Percentiles rank a stretch among this genome's conserved stretches.
Evolutionary conservation across 1,139 yeast genomes (phyloP).

Genomic region (Meyerozyma smithsonii): DNA sequence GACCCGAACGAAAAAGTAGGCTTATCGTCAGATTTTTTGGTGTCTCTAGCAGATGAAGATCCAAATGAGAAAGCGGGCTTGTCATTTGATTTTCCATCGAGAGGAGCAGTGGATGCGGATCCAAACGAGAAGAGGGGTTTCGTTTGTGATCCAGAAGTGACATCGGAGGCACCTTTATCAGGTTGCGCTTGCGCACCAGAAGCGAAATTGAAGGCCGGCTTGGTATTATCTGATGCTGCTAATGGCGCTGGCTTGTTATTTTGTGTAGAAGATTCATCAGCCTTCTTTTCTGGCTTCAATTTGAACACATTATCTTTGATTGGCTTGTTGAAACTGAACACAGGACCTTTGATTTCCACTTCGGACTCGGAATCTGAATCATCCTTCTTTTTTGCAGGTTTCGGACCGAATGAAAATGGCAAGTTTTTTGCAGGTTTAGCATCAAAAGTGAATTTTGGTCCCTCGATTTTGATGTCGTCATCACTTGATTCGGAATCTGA

Average conservation of each 20-base stretch:
- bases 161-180: no score
- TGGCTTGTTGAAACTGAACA: conserved; percentile 48
- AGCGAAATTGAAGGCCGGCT: conserved; percentile 3
- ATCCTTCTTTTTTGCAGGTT: conserved; percentile 31
- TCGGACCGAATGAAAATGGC: conserved; percentile 54
- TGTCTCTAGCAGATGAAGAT: conserved; percentile 5
- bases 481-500: conserved; percentile 32
- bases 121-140: no score
- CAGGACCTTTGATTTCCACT: conserved; percentile 60
- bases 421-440: conserved; percentile 53
- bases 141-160: no score
- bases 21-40: conserved; percentile 7
- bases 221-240: no score
- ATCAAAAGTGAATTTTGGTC: conserved; percentile 57
- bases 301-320: conserved; percentile 49
- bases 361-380: conserved; percentile 52
- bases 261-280: no score
- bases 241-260: no score
- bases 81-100: conserved; percentile 3
- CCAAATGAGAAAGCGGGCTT: conserved; percentile 19
- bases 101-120: neutral
- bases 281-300: conserved; percentile 13
- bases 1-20: conserved; percentile 14
- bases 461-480: conserved; percentile 50
- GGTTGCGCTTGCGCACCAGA: neutral